A percentile compares a stretch with the other conserved stretches of the same genome.
These are phyloP conservation scores for Candida nitratophila DNA, from an alignment of 805 yeast species.

Conservation along the genomic window DNA sequence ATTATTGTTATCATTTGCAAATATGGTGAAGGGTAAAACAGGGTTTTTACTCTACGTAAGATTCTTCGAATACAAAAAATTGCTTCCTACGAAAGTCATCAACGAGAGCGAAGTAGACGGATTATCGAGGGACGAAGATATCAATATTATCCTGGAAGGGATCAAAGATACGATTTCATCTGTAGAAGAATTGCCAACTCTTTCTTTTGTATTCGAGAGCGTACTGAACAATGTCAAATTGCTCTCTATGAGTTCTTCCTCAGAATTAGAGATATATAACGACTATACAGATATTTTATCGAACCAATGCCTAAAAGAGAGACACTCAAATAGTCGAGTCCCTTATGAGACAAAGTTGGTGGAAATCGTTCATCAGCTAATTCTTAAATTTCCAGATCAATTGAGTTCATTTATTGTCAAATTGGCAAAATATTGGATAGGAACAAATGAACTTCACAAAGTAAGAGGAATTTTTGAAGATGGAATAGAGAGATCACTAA, in stretches of 20 bases:
- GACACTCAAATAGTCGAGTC: neutral
- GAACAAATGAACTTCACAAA: conserved; percentile 26
- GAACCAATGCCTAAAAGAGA: neutral
- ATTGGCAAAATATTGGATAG: conserved; percentile 42
- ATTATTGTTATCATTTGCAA: conserved; percentile 43
- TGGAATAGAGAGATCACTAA: conserved; percentile 38
- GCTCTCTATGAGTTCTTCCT: conserved; percentile 28
- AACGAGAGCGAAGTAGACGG: conserved; percentile 1
- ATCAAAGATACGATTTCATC: conserved; percentile 1
- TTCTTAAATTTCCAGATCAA: conserved; percentile 52
- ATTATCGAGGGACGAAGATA: conserved; percentile 2
- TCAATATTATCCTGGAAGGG: neutral
- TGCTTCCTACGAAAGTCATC: conserved; percentile 1
- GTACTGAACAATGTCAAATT: conserved; percentile 29
- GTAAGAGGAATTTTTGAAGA: conserved; percentile 40
- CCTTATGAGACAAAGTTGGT: neutral
- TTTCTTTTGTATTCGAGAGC: conserved; percentile 21
- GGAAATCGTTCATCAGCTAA: conserved; percentile 7
- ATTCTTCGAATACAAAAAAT: conserved; percentile 18
- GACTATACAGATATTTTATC: conserved; percentile 38
- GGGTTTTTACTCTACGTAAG: conserved; percentile 27
- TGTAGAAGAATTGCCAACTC: conserved; percentile 5
- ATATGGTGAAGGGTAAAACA: conserved; percentile 33
- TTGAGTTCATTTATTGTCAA: conserved; percentile 39
- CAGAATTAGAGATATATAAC: conserved; percentile 41